Conservation (phyloP, 2,329 filamentous ascomycete species). For the Rhynchosporium graminicola region DNA sequence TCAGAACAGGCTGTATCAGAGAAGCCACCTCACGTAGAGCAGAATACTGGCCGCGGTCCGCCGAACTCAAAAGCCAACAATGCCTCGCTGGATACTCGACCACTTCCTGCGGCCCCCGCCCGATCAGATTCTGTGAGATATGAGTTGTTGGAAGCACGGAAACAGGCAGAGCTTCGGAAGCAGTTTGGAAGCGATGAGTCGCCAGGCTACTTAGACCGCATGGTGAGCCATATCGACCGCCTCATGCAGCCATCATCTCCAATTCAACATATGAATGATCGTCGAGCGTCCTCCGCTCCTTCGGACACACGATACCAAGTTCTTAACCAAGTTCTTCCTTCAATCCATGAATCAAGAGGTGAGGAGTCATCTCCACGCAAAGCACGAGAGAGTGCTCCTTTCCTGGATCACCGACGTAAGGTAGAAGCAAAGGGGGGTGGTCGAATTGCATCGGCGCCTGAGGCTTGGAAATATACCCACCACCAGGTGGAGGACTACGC, state of each 20-base stretch:
- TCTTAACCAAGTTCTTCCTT: constrained; percentile 30
- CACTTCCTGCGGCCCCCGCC: constrained; percentile 38
- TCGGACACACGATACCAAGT: constrained; percentile 25
- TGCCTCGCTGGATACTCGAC: constrained; percentile 32
- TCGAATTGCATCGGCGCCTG: constrained; percentile 39
- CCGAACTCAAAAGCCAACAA: constrained; percentile 20
- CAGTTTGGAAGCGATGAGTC: constrained; percentile 41
- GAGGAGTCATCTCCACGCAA: constrained; percentile 31
- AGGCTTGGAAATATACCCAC: constrained; percentile 26
- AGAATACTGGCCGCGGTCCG: neutral
- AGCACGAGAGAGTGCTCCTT: constrained; percentile 20
- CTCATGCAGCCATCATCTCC: constrained; percentile 49
- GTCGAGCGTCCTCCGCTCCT: constrained; percentile 51
- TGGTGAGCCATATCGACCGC: constrained; percentile 61
- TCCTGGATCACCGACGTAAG: constrained; percentile 20
- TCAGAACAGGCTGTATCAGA: constrained; percentile 7
- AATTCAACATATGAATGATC: constrained; percentile 34
- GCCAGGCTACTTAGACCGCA: constrained; percentile 54
- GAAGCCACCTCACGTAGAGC: neutral
- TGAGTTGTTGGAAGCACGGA: constrained; percentile 37
- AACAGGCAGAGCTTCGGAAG: constrained; percentile 37
- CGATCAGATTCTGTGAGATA: constrained; percentile 37
- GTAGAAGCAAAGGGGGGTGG: constrained; percentile 26
- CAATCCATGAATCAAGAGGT: constrained; percentile 34
- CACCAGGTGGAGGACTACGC: constrained; percentile 19